A percentile compares a stretch with the other conserved stretches of the same genome.
Evolutionary conservation across 768 basidiomycete species (phyloP).

Genomic region (Mycena belliarum): DNA sequence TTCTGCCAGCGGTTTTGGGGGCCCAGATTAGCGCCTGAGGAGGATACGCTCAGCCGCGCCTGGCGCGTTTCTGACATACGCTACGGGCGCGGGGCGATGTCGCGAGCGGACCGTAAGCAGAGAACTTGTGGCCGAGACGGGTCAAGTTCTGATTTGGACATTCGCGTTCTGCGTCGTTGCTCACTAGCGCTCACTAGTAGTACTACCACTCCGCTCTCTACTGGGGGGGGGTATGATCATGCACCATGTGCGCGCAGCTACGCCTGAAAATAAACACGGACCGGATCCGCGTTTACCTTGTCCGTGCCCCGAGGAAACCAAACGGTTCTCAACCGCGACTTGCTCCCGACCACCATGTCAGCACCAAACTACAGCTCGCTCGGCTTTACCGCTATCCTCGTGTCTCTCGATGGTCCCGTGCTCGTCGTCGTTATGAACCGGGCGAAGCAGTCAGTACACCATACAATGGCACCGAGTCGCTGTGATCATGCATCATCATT

Average conservation of each 20-base stretch:
- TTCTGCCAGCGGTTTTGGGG: constrained; percentile 11
- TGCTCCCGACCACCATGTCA: constrained; percentile 26
- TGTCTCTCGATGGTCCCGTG: constrained; percentile 44
- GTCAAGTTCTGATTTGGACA: no score
- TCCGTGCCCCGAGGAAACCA: no score
- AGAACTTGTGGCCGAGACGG: no score
- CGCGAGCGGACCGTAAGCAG: neutral
- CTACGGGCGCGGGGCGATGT: neutral
- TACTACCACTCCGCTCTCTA: neutral
- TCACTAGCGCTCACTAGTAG: no score
- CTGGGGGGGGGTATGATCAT: no score
- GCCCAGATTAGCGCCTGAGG: neutral
- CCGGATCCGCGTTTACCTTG: no score
- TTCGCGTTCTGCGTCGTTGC: no score
- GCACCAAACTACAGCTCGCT: constrained; percentile 36
- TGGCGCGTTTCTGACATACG: constrained; percentile 10
- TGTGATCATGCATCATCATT: no score
- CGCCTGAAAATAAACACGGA: no score
- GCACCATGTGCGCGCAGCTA: no score
- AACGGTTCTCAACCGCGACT: no score
- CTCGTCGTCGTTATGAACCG: constrained; percentile 49
- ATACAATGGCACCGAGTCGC: neutral
- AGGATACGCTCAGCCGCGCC: constrained; percentile 1
- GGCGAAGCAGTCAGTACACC: constrained; percentile 42
- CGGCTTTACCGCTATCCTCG: constrained; percentile 44